Evolutionary conservation across 2,329 filamentous ascomycete species (phyloP).

Genomic region (Uncinocarpus reesii): DNA sequence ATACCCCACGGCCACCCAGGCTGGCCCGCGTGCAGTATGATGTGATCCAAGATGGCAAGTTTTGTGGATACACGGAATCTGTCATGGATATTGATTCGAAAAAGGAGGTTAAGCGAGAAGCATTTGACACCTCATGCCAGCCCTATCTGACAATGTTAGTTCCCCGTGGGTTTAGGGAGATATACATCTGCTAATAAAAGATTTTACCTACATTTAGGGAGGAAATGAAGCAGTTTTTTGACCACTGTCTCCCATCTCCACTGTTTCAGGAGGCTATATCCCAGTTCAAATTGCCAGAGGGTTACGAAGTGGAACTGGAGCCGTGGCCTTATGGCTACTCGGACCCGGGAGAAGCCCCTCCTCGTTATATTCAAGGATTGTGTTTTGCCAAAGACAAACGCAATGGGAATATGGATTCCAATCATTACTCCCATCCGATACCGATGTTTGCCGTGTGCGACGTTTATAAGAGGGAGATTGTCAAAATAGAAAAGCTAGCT

Average conservation of each 20-base stretch:
- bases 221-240: conserved; percentile 41
- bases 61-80: conserved; percentile 47
- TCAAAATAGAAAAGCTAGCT: conserved; percentile 50
- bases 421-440: conserved; percentile 54
- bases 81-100: conserved; percentile 40
- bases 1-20: conserved; percentile 37
- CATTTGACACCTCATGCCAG: conserved; percentile 41
- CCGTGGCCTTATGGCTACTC: conserved; percentile 50
- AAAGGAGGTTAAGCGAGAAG: conserved; percentile 36
- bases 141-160: conserved; percentile 39
- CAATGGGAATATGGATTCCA: conserved; percentile 45
- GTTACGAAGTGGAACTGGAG: conserved; percentile 47
- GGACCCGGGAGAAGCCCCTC: conserved; percentile 38
- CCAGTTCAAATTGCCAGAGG: conserved; percentile 45
- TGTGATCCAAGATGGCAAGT: conserved; percentile 24
- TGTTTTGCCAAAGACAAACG: conserved; percentile 43
- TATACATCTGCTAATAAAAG: neutral
- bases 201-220: conserved; percentile 21
- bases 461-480: conserved; percentile 43
- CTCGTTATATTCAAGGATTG: conserved; percentile 45
- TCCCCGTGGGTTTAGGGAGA: neutral
- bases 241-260: conserved; percentile 44
- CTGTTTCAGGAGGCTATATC: conserved; percentile 44
- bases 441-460: conserved; percentile 52
- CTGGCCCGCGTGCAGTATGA: conserved; percentile 48